These are phyloP conservation scores for Mycena amicta DNA, from an alignment of 768 basidiomycete genomes.

Conservation along the genomic window DNA sequence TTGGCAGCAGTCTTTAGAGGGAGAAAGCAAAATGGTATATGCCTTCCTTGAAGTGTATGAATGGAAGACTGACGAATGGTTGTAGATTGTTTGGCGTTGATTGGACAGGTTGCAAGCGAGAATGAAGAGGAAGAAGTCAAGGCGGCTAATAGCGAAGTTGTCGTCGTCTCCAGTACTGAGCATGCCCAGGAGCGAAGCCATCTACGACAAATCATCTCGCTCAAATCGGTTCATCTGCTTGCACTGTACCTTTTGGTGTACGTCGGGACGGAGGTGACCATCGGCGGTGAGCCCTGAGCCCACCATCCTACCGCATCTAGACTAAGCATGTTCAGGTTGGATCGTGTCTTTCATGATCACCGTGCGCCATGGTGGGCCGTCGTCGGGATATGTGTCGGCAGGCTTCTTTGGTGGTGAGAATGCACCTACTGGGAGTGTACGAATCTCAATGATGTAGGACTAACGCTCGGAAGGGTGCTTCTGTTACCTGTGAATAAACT, in stretches of 20 bases:
- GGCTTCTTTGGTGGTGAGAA: conserved; percentile 44
- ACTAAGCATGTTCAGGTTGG: conserved; percentile 37
- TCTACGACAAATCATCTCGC: conserved; percentile 38
- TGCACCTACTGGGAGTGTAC: background rate
- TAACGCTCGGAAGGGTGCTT: conserved; percentile 40
- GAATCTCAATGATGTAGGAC: conserved; percentile 28
- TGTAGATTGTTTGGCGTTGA: conserved; percentile 44
- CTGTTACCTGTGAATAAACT: conserved; percentile 41
- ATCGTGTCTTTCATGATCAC: conserved; percentile 46
- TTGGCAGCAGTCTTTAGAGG: conserved; percentile 51
- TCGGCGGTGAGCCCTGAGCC: conserved; percentile 7
- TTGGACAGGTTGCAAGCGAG: conserved; percentile 34
- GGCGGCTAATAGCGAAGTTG: conserved; percentile 23
- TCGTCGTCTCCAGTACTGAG: background rate
- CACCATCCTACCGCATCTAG: background rate
- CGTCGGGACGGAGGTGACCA: conserved; percentile 46
- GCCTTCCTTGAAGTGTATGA: background rate
- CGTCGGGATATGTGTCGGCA: conserved; percentile 46
- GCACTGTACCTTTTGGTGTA: conserved; percentile 45
- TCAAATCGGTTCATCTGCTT: conserved; percentile 42
- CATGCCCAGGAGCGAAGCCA: conserved; percentile 3
- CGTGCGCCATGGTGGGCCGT: conserved; percentile 43
- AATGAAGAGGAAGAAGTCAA: conserved; percentile 25
- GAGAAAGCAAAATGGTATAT: conserved; percentile 52
- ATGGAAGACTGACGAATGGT: background rate